Evolutionary conservation across 192 early-diverging fungal genomes (phyloP).

Genomic region (Podila epicladia): DNA sequence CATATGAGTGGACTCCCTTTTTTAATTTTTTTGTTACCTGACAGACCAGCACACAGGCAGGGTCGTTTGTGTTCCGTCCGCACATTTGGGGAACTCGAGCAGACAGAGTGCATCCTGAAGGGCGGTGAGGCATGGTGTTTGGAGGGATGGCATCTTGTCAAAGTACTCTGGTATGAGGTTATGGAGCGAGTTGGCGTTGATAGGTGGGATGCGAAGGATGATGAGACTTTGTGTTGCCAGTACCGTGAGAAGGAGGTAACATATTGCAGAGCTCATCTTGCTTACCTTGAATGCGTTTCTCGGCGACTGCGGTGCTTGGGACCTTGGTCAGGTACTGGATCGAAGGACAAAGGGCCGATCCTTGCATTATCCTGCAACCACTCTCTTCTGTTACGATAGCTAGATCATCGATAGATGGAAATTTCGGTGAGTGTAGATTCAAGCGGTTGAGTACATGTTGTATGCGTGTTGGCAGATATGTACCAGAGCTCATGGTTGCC

Average conservation of each 20-base stretch:
- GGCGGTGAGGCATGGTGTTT: conserved; percentile 5
- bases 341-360: conserved; percentile 15
- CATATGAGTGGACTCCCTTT: background rate
- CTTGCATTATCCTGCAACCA: conserved; percentile 19
- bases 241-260: no score
- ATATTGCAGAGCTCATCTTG: no score
- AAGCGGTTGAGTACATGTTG: background rate
- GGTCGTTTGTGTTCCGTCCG: background rate
- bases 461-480: no score
- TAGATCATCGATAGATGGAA: background rate
- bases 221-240: no score
- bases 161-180: conserved; percentile 4
- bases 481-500: conserved; percentile 17
- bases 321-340: conserved; percentile 28
- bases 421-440: background rate
- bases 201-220: no score
- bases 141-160: conserved; percentile 13
- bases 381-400: background rate
- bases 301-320: background rate
- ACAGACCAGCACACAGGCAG: conserved; percentile 37
- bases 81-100: conserved; percentile 34
- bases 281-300: conserved; percentile 26
- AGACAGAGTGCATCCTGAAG: conserved; percentile 37
- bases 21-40: conserved; percentile 7
- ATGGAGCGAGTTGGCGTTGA: background rate